A percentile compares a stretch with the other conserved stretches of the same genome.
These are phyloP conservation scores for Misopates orontium DNA, from an alignment of 257 asterid genomes.

Conservation along the genomic window DNA sequence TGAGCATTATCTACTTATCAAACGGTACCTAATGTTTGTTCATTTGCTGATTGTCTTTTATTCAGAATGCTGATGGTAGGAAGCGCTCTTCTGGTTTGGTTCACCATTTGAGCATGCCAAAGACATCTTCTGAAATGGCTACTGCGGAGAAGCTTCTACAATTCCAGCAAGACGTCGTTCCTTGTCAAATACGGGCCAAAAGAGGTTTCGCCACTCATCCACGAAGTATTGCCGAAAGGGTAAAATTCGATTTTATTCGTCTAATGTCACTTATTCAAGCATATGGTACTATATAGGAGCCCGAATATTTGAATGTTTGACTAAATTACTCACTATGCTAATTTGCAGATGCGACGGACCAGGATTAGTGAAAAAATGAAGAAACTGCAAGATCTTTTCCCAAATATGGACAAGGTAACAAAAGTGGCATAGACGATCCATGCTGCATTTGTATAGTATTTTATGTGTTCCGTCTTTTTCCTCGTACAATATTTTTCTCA, in stretches of 20 bases:
- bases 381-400: slow-evolving; percentile 61
- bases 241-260: slow-evolving; percentile 29
- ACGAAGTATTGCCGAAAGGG: slow-evolving; percentile 94
- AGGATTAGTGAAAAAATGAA: slow-evolving; percentile 61
- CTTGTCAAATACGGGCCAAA: slow-evolving; percentile 84
- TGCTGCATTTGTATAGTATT: too few relatives aligned
- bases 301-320: background rate
- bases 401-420: slow-evolving; percentile 62
- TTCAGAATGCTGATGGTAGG: slow-evolving; percentile 58
- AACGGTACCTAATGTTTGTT: background rate
- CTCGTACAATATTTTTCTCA: background rate
- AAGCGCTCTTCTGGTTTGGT: slow-evolving; percentile 48
- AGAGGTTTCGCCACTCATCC: slow-evolving; percentile 96
- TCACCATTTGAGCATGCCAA: slow-evolving; percentile 86
- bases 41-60: slow-evolving; percentile 19
- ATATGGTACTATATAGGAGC: background rate
- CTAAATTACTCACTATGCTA: background rate
- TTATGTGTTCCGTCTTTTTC: too few relatives aligned
- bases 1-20: background rate
- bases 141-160: slow-evolving; percentile 61
- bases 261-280: background rate
- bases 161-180: slow-evolving; percentile 63
- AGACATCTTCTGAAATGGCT: slow-evolving; percentile 57
- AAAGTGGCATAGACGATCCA: too few relatives aligned
- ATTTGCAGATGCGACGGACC: slow-evolving; percentile 50